Conservation (phyloP, 352 stramenopile species). For the Phytopythium aichiense region DNA sequence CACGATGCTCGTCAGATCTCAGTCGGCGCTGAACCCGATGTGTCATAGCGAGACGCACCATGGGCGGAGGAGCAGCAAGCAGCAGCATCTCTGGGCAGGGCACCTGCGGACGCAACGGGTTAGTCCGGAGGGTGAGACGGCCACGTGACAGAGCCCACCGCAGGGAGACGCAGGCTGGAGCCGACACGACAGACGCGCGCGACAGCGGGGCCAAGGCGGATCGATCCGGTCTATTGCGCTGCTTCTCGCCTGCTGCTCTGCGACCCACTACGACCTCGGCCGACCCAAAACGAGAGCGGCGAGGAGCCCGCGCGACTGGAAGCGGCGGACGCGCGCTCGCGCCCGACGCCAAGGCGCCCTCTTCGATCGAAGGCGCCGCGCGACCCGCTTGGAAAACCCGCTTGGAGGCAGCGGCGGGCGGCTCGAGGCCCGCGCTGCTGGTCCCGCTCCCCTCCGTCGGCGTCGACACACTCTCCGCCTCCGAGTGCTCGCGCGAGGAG, state of each 20-base stretch:
- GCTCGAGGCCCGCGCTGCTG: not conserved
- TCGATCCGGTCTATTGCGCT: conserved; percentile 2
- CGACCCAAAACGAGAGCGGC: not conserved
- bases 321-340: not conserved
- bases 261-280: not conserved
- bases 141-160: not conserved
- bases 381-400: not conserved
- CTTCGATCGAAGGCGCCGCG: conserved; percentile 7
- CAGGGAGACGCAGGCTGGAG: not conserved
- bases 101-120: not conserved
- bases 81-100: not conserved
- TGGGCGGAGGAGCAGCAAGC: no score
- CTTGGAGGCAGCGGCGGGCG: not conserved
- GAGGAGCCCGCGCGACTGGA: not conserved
- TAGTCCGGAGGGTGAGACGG: not conserved
- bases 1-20: conserved; percentile 1
- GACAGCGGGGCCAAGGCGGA: not conserved
- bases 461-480: not conserved
- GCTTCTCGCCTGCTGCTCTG: not conserved
- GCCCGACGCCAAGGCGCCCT: conserved; percentile 1
- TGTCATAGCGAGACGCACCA: not conserved
- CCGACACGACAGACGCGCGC: not conserved
- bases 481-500: not conserved
- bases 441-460: not conserved
- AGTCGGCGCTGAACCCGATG: not conserved